phyloP scores from a whole-genome alignment of 225 moss, liverwort and hornwort species.

The Polytrichum formosum region DNA sequence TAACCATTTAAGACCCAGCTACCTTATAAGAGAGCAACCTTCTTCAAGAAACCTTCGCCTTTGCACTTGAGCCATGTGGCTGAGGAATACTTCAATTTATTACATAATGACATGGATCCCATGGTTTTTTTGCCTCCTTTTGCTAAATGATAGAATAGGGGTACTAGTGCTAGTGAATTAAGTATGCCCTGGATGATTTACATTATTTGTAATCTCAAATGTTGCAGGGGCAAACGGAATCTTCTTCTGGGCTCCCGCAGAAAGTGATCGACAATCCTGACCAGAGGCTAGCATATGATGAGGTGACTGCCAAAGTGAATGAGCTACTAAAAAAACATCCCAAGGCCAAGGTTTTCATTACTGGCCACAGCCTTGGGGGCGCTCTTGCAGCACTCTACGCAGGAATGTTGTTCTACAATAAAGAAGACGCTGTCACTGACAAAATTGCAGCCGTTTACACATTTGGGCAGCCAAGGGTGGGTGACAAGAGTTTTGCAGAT shows the following conservation, averaged over 20 bases:
- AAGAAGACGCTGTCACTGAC: conserved; percentile 20
- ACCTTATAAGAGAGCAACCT: too few relatives aligned
- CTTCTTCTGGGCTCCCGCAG: conserved; percentile 21
- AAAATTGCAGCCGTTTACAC: conserved; percentile 59
- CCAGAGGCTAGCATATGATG: conserved; percentile 51
- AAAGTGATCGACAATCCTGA: conserved; percentile 16
- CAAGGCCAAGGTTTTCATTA: conserved; percentile 53
- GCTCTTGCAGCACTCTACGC: conserved; percentile 50
- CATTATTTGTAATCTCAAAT: background rate
- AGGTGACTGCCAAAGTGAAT: conserved; percentile 28
- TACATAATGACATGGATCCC: too few relatives aligned
- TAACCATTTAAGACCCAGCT: too few relatives aligned
- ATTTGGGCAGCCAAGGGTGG: conserved; percentile 69
- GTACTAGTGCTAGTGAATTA: too few relatives aligned
- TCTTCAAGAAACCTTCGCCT: too few relatives aligned
- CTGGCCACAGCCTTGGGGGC: conserved; percentile 74
- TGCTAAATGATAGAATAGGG: too few relatives aligned
- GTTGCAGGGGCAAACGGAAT: conserved; percentile 10
- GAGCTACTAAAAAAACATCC: conserved; percentile 34
- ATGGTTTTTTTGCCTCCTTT: too few relatives aligned
- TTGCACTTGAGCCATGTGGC: too few relatives aligned
- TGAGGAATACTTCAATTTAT: too few relatives aligned
- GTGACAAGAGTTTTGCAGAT: conserved; percentile 29
- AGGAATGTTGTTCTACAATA: conserved; percentile 49
- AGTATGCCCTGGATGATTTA: too few relatives aligned